phyloP scores from a whole-genome alignment of 2,329 filamentous ascomycete species.

The Sclerotinia spermophila region DNA sequence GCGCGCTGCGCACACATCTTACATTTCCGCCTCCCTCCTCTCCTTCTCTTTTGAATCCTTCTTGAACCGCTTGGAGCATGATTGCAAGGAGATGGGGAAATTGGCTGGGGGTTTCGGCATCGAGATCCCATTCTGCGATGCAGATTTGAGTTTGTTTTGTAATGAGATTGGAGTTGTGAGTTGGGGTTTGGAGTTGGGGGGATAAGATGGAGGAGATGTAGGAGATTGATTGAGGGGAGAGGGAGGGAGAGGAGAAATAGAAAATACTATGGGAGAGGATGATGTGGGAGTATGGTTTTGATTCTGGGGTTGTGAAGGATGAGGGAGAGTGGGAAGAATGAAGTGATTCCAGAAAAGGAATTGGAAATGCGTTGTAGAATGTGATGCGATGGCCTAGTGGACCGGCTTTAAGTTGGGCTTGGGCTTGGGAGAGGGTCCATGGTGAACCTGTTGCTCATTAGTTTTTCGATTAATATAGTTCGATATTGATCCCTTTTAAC shows the following conservation, averaged over 20 bases:
- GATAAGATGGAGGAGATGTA: neutral
- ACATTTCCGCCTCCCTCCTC: slow-evolving; percentile 41
- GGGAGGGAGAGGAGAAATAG: slow-evolving; percentile 47
- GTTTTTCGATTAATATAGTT: neutral
- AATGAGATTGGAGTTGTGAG: slow-evolving; percentile 26
- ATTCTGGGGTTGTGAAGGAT: slow-evolving; percentile 36
- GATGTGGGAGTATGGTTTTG: slow-evolving; percentile 42
- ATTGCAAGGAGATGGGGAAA: slow-evolving; percentile 51
- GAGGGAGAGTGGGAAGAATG: slow-evolving; percentile 33
- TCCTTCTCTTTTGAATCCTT: slow-evolving; percentile 36
- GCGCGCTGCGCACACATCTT: neutral
- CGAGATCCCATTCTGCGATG: slow-evolving; percentile 47
- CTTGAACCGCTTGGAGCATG: slow-evolving; percentile 41
- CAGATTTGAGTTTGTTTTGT: slow-evolving; percentile 36
- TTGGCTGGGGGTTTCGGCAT: slow-evolving; percentile 40
- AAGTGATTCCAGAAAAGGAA: neutral
- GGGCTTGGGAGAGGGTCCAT: slow-evolving; percentile 48
- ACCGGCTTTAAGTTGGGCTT: slow-evolving; percentile 42
- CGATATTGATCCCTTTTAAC: neutral
- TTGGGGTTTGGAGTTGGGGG: slow-evolving; percentile 15
- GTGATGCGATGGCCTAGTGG: slow-evolving; percentile 43
- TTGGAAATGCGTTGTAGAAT: slow-evolving; percentile 39
- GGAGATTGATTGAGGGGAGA: slow-evolving; percentile 40
- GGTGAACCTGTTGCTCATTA: slow-evolving; percentile 39
- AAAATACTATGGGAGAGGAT: slow-evolving; percentile 51